Evolutionary conservation across 371 early-diverging fungal genomes (phyloP), one percentile per base, ranked within the genome.

Genomic region (Mucor sp.): DNA sequence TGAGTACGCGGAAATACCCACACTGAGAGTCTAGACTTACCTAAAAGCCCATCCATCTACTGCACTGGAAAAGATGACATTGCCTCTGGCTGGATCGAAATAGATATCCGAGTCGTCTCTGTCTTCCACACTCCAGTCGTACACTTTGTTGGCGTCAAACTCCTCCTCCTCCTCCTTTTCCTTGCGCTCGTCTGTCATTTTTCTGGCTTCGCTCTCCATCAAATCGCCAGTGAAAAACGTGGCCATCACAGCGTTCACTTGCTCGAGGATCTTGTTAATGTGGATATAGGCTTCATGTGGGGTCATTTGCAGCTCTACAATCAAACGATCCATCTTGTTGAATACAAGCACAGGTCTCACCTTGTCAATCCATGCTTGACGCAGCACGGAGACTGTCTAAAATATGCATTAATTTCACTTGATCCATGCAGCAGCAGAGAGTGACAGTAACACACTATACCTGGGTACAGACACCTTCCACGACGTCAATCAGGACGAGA

Each of bases 401-500:
- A 57, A 7, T 14, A 30, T 65, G 58, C 47, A 50, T 48, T 53
- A 60, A 65, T 58, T 60, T 44, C n/a, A 4, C 15, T 12, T 3
- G 33, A 33, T 23, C 23, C 9, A 33, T n/a, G 35, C 28, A 53
- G 30, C n/a, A 39, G 19, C 33, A 41, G 19, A 35, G 37, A 43
- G 15, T 6, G 19, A 33, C 17, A 15, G n/a, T n/a, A 17, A 47
- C 48, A 41, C n/a, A n/a, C n/a, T 39, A 70, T 84, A 89, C 89
- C 83, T 99, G 99, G 3, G 98, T 96, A 81, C 97, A 98, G 6
- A 99, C 98, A 41, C 99, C 99, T 82, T 99, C 99, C 21, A 97
- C 96, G 1, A 93, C 96, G 84, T 99, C 99, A 6, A 99, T 95
- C 44, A 99, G 74, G 0, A 99, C 93, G 47, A 99, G 79, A 11